These are phyloP conservation scores for Oryza nivara DNA, from an alignment of 176 grass and related monocot species.

Conservation along the genomic window DNA sequence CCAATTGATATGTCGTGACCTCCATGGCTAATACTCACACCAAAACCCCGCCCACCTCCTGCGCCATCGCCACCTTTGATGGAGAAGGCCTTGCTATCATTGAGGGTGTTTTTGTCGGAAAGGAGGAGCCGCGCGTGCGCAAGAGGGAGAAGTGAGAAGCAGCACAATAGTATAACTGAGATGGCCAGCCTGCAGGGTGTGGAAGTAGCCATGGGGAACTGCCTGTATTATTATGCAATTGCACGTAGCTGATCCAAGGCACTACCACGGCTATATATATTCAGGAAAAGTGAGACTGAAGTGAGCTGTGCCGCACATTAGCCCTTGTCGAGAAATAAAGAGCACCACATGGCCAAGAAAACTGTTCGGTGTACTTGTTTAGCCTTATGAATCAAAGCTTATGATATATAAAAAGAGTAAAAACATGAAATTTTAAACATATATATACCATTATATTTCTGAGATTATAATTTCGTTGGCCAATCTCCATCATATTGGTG, in stretches of 20 bases:
- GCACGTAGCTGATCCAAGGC: conserved; percentile 7
- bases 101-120: neutral
- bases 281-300: conserved; percentile 6
- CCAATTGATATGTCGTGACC: conserved; percentile 36
- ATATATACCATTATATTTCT: too few species aligned
- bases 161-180: neutral
- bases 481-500: too few species aligned
- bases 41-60: conserved; percentile 44
- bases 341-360: neutral
- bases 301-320: conserved; percentile 48
- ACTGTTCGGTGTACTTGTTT: conserved; percentile 21
- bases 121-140: conserved; percentile 42
- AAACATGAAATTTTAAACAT: too few species aligned
- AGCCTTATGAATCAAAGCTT: neutral
- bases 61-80: conserved; percentile 8
- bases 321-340: neutral
- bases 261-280: conserved; percentile 15
- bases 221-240: neutral
- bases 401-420: neutral
- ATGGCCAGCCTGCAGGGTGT: neutral
- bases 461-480: too few species aligned
- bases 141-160: conserved; percentile 29
- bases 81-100: conserved; percentile 45
- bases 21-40: conserved; percentile 46
- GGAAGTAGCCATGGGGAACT: conserved; percentile 28